Conservation (phyloP, 768 basidiomycete genomes). For the Vararia minispora region DNA sequence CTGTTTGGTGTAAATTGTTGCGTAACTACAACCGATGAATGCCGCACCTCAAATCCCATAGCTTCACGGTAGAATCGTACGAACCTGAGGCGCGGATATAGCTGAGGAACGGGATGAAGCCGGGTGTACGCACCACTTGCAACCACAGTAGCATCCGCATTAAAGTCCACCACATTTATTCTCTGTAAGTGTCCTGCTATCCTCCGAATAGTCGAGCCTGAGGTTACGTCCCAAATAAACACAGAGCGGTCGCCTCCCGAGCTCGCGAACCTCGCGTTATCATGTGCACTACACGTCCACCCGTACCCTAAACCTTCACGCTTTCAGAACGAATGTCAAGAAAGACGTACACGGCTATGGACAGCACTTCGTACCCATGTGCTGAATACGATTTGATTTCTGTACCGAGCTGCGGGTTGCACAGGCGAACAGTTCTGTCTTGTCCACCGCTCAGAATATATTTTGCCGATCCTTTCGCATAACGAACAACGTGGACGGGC, state of each 20-base stretch:
- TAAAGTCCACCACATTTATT: constrained; percentile 86
- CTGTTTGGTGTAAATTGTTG: constrained; percentile 23
- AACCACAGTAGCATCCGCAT: constrained; percentile 74
- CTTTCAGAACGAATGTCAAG: background rate
- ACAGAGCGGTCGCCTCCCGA: constrained; percentile 90
- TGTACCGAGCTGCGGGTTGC: constrained; percentile 80
- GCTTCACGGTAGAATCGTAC: constrained; percentile 79
- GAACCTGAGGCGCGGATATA: constrained; percentile 44
- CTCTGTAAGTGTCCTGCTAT: constrained; percentile 86
- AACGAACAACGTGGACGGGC: constrained; percentile 82
- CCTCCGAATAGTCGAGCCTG: constrained; percentile 73
- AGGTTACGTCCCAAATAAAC: constrained; percentile 92
- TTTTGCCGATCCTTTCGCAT: constrained; percentile 78
- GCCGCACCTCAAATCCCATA: constrained; percentile 84
- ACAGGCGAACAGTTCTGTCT: constrained; percentile 81
- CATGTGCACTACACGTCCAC: constrained; percentile 53
- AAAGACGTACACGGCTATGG: constrained; percentile 67
- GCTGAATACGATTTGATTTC: constrained; percentile 87
- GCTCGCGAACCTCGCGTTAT: constrained; percentile 90
- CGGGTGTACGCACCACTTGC: constrained; percentile 58
- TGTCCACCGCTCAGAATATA: constrained; percentile 92
- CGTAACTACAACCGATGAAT: background rate
- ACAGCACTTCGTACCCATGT: constrained; percentile 93
- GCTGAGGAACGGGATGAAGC: background rate
- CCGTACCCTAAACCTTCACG: background rate